Percentiles rank a stretch among this genome's conserved stretches.
These are phyloP conservation scores for Aspergillus conjunctus DNA, from an alignment of 495 filamentous ascomycete species.

Conservation along the genomic window DNA sequence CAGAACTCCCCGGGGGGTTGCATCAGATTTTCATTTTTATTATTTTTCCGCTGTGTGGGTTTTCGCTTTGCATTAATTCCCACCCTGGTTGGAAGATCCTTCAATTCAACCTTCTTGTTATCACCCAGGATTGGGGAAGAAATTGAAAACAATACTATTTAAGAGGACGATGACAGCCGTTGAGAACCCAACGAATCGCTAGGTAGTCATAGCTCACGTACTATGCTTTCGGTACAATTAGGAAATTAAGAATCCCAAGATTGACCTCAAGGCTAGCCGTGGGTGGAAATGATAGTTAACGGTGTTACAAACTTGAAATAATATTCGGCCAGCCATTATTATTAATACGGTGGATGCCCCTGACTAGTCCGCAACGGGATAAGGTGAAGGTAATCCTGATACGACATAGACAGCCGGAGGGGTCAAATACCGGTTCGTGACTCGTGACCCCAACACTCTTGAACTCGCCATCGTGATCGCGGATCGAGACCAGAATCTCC, in stretches of 20 bases:
- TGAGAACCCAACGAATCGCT: background rate
- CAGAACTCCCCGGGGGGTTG: background rate
- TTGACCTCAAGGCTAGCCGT: too few relatives aligned
- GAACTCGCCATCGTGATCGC: too few relatives aligned
- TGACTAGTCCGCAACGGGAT: slow-evolving; percentile 15
- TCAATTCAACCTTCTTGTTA: background rate
- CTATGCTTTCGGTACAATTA: background rate
- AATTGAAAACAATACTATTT: background rate
- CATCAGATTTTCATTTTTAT: background rate
- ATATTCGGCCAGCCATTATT: too few relatives aligned
- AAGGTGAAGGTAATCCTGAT: background rate
- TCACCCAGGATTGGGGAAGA: background rate
- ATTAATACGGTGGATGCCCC: slow-evolving; percentile 17
- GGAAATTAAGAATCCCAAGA: background rate
- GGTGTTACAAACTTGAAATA: too few relatives aligned
- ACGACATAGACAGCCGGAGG: background rate
- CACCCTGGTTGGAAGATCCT: background rate
- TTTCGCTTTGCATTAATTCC: background rate
- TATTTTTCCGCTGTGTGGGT: background rate
- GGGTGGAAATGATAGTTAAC: background rate
- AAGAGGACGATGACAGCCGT: slow-evolving; percentile 12
- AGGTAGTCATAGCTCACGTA: background rate
- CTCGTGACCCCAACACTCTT: too few relatives aligned
- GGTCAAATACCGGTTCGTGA: background rate
- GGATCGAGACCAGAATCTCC: too few relatives aligned